phyloP scores from a whole-genome alignment of 108 stramenopile species.

The Cylindrotheca closterium region DNA sequence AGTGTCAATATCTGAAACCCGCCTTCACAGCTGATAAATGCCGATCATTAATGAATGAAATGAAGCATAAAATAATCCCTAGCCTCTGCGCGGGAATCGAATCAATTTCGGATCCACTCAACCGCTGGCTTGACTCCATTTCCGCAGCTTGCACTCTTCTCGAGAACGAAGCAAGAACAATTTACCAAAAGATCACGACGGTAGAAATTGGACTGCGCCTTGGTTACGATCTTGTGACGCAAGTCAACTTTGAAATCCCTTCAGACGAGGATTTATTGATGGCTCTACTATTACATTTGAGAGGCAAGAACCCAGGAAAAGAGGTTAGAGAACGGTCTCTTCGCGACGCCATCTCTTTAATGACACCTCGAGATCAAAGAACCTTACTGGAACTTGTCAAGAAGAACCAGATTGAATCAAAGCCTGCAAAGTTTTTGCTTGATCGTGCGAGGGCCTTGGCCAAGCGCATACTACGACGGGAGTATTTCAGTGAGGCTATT shows the following conservation, averaged over 20 bases:
- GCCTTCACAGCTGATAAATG: constrained; percentile 9
- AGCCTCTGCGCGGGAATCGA: constrained; percentile 27
- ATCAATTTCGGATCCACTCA: constrained; percentile 18
- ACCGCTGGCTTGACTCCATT: constrained; percentile 35
- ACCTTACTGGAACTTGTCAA: constrained; percentile 41
- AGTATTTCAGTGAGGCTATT: constrained; percentile 29
- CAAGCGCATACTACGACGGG: constrained; percentile 31
- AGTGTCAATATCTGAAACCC: constrained; percentile 32
- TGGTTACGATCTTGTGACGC: constrained; percentile 38
- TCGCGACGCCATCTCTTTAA: constrained; percentile 20
- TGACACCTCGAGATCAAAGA: constrained; percentile 35
- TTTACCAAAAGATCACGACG: constrained; percentile 21
- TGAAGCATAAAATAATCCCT: constrained; percentile 21
- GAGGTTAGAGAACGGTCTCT: constrained; percentile 14
- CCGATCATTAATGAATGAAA: constrained; percentile 15
- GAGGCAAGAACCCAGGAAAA: constrained; percentile 25
- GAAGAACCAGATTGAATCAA: constrained; percentile 8
- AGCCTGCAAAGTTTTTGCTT: constrained; percentile 29
- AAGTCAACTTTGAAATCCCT: constrained; percentile 39
- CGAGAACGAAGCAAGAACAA: constrained; percentile 27
- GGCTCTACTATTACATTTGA: constrained; percentile 22
- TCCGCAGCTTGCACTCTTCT: constrained; percentile 13
- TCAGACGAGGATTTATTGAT: constrained; percentile 21
- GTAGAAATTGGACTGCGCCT: constrained; percentile 39
- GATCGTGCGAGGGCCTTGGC: constrained; percentile 27